These are phyloP conservation scores for Helminthosporium solani DNA, from an alignment of 2,329 filamentous ascomycete species.

Conservation along the genomic window DNA sequence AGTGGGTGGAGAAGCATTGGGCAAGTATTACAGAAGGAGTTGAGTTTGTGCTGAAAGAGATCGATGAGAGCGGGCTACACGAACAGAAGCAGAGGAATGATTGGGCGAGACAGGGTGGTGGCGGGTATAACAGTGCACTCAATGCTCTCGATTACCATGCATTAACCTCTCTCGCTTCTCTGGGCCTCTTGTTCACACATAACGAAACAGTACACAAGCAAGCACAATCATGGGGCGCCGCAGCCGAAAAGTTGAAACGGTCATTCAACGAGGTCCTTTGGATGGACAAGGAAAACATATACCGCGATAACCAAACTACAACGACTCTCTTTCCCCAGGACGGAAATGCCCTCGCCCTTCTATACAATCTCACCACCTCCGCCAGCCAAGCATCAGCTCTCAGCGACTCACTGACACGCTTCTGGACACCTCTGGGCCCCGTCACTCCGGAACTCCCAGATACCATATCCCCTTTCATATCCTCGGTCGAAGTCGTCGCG, in stretches of 20 bases:
- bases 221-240: constrained; percentile 8
- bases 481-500: constrained; percentile 38
- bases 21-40: constrained; percentile 13
- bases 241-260: constrained; percentile 9
- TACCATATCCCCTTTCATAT: constrained; percentile 43
- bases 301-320: constrained; percentile 18
- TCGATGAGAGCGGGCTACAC: constrained; percentile 16
- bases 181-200: constrained; percentile 14
- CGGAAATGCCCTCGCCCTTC: constrained; percentile 22
- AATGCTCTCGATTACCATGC: constrained; percentile 38
- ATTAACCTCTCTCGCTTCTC: constrained; percentile 18
- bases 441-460: constrained; percentile 38
- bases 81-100: constrained; percentile 25
- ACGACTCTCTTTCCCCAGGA: constrained; percentile 25
- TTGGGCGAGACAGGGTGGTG: constrained; percentile 33
- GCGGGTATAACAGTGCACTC: constrained; percentile 35
- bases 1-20: constrained; percentile 17
- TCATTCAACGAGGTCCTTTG: constrained; percentile 16
- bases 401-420: constrained; percentile 16
- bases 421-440: constrained; percentile 34
- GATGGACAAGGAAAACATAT: constrained; percentile 7
- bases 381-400: constrained; percentile 13
- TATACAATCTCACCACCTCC: constrained; percentile 23
- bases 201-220: constrained; percentile 2
- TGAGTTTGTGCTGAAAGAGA: constrained; percentile 15